Percentiles rank a stretch among this genome's conserved stretches.
Evolutionary conservation across 2,329 filamentous ascomycete species (phyloP).

Genomic region (Ophiosphaerella korrae): DNA sequence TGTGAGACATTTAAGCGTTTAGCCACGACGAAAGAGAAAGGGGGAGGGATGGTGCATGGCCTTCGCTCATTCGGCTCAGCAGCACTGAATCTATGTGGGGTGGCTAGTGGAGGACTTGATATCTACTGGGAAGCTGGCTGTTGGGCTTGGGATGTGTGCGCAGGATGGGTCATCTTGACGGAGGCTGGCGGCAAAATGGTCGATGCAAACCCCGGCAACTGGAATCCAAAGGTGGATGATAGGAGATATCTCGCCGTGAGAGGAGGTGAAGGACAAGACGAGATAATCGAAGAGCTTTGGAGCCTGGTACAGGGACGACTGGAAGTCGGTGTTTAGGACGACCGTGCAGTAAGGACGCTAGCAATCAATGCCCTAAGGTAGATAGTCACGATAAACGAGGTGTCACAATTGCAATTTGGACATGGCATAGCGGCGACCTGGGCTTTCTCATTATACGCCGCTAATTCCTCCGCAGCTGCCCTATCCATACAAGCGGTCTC

Average conservation of each 20-base stretch:
- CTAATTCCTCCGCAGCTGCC: slow-evolving; percentile 30
- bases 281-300: slow-evolving; percentile 58
- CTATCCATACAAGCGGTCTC: slow-evolving; percentile 34
- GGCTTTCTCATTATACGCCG: slow-evolving; percentile 36
- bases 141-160: slow-evolving; percentile 86
- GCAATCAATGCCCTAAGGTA: background rate
- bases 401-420: slow-evolving; percentile 2
- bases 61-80: slow-evolving; percentile 73
- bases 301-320: slow-evolving; percentile 51
- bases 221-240: slow-evolving; percentile 64
- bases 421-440: slow-evolving; percentile 31
- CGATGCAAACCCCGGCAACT: slow-evolving; percentile 74
- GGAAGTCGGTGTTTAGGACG: slow-evolving; percentile 46
- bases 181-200: slow-evolving; percentile 77
- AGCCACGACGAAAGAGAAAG: slow-evolving; percentile 60
- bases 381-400: slow-evolving; percentile 1
- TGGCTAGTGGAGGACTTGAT: slow-evolving; percentile 74
- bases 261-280: slow-evolving; percentile 52
- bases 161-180: slow-evolving; percentile 75
- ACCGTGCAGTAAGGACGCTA: background rate
- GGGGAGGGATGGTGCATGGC: slow-evolving; percentile 77
- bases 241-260: slow-evolving; percentile 60
- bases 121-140: slow-evolving; percentile 83
- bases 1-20: slow-evolving; percentile 65
- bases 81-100: slow-evolving; percentile 74